Evolutionary conservation across 305 asterid species (phyloP).

Genomic region (Solanum hybrid): DNA sequence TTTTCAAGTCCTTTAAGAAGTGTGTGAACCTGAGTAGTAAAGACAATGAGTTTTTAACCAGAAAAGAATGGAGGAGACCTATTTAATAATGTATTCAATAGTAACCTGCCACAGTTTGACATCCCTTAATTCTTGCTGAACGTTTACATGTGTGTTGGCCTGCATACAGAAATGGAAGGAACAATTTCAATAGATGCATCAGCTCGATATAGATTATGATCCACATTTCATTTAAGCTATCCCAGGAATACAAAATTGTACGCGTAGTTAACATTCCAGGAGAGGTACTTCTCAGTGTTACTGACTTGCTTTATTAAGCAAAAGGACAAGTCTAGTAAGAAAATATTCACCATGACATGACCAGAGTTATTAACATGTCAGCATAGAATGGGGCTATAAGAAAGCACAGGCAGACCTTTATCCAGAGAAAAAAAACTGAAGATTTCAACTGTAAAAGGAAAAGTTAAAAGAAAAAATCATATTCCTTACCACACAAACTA

Average conservation of each 20-base stretch:
- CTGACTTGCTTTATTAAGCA: background rate
- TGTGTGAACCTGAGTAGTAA: constrained; percentile 64
- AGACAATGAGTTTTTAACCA: constrained; percentile 9
- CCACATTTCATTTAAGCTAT: constrained; percentile 1
- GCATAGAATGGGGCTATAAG: background rate
- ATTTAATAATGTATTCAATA: constrained; percentile 9
- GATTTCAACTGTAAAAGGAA: background rate
- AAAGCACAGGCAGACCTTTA: background rate
- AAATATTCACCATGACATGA: background rate
- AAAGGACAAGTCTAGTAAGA: background rate
- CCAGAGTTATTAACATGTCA: background rate
- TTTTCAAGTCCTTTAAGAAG: constrained; percentile 91
- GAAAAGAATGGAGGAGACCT: background rate
- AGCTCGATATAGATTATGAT: background rate
- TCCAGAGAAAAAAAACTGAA: background rate
- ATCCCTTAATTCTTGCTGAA: constrained; percentile 83
- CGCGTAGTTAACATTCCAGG: background rate
- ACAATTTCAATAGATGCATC: constrained; percentile 14
- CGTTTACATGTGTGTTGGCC: constrained; percentile 95
- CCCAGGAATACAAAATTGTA: background rate
- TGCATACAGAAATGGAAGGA: constrained; percentile 27
- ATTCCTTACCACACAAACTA: constrained; percentile 86
- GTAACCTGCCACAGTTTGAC: constrained; percentile 98
- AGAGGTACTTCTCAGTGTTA: background rate
- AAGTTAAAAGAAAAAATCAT: background rate